Base-by-base conservation (phyloP, 257 asterid genomes). In the Ajuga chamaepitys region DNA sequence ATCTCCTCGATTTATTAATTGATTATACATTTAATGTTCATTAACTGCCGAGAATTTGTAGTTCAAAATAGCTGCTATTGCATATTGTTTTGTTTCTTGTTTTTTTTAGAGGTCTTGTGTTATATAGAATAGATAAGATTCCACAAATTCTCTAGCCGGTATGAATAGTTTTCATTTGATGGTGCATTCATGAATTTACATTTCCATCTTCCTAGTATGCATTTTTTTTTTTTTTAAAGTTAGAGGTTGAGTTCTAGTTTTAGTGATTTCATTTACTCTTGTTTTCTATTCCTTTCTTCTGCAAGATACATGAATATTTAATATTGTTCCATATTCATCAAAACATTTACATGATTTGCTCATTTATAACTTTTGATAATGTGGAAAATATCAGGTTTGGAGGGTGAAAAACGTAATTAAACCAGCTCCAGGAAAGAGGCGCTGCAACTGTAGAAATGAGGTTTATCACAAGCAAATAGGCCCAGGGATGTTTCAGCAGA, bases 401-500 rank as follows among this genome's bases (percentile, higher is more conserved):
- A 88, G 99, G 80, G 96, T 83, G 81, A 94, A 90, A 78, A 88
- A 88, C 45, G 87, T 83, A 42, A 70, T 88, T 62, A 94, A 94
- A 79, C 93, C 97, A 8, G 97, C 99, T 54, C 82, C 96, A 26
- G 99, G 99, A 42, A 94, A 88, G 87, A 88, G 99, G 76, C 88
- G 84, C 25, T 94, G 99, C 80, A 94, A 94, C 73, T 94, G 99
- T 83, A 78, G 96, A 74, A 90, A 94, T 73, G 99, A 94, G 80
- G 97, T 94, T 67, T 88, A 94, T 74, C 99, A 94, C 87, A 88
- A 72, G 80, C 99, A 94, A 88, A 88, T 94, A 74, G 99, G 99
- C 56, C 99, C 96, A 0, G 99, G 99, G 63, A 94, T 94, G 99
- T 94, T 85, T 81, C 99, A 94, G 81, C 99, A 94, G 86, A 90